Evolutionary conservation across 768 basidiomycete species (phyloP), one percentile per base, ranked within the genome.

Genomic region (Mrakia blollopis): DNA sequence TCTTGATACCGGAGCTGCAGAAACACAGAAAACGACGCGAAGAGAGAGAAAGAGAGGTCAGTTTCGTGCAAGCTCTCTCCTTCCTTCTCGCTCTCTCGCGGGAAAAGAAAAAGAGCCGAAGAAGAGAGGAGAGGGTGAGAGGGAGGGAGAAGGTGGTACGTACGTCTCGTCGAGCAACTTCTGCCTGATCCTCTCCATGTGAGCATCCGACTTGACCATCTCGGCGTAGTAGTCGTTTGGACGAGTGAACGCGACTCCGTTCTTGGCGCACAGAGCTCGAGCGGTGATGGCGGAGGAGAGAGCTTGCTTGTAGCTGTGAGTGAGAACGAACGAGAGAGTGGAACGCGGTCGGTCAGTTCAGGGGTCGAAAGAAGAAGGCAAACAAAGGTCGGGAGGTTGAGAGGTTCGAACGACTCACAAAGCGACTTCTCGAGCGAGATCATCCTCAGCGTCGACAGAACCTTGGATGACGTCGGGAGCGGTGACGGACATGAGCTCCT

Each of bases 151-250:
- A 30, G 18, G 37, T 28, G 47, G 16, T 23, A 83, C 82, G 77
- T 73, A 82, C 81, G 83, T 85, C 83, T 98, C 97, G 84, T 98
- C 92, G 37, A 98, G 87, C 35, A 98, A 84, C 25, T 91, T 89
- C 79, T 93, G 91, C 73, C 97, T 91, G 80, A 98, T 92, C 77
- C 94, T 89, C 83, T 97, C 94, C 97, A 99, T 99, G 84, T 99
- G 97, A 10, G 91, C 86, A 81, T 99, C 97, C 44, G 90, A 91
- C 84, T 98, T 98, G 80, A 98, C 91, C 96, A 98, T 98, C 85
- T 98, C 96, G 32, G 96, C 96, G 79, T 96, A 98, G 83, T 94
- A 98, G 84, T 98, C 96, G 0, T 89, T 80, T 0, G 97, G 97
- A 21, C 96, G 91, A 14, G 92, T 91, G 85, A 97, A 98, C 0